phyloP scores from a whole-genome alignment of 1,284 basidiomycete genomes.

The Wolfiporia cocos region DNA sequence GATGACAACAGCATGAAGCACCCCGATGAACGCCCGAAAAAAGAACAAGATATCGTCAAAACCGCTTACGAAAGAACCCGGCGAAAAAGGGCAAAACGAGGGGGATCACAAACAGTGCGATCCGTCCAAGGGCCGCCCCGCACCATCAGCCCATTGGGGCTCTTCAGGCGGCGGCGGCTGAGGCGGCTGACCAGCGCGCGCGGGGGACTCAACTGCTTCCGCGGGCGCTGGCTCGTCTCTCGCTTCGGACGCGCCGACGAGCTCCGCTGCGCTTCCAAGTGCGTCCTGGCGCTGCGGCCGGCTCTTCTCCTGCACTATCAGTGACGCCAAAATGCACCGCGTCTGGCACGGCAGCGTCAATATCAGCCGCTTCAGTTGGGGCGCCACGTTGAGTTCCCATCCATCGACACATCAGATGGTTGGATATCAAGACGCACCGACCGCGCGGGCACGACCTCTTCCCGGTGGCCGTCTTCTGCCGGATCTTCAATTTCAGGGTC shows the following conservation, averaged over 20 bases:
- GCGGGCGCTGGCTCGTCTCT: background rate
- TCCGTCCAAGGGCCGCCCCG: conserved; percentile 50
- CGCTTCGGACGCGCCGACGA: background rate
- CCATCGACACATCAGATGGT: no score
- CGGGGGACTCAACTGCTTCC: background rate
- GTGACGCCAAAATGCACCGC: no score
- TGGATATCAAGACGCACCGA: no score
- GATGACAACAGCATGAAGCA: conserved; percentile 10
- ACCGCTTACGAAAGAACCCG: conserved; percentile 40
- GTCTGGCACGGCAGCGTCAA: no score
- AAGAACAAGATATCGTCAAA: conserved; percentile 29
- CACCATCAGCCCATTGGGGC: conserved; percentile 44
- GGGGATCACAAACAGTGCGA: conserved; percentile 39
- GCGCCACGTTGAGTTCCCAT: background rate
- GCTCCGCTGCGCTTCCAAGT: background rate
- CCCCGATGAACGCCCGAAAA: conserved; percentile 5
- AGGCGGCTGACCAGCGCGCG: conserved; percentile 5
- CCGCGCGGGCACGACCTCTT: background rate
- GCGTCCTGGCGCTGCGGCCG: background rate
- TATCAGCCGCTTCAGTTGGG: background rate
- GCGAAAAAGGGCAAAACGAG: conserved; percentile 46
- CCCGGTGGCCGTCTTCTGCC: background rate
- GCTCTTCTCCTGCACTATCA: background rate
- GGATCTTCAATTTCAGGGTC: conserved; percentile 4
- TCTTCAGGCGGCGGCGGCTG: conserved; percentile 11